A percentile compares a stretch with the other conserved stretches of the same genome.
Conservation (phyloP, 371 early-diverging fungal genomes). For the Conidiobolus coronatus region DNA sequence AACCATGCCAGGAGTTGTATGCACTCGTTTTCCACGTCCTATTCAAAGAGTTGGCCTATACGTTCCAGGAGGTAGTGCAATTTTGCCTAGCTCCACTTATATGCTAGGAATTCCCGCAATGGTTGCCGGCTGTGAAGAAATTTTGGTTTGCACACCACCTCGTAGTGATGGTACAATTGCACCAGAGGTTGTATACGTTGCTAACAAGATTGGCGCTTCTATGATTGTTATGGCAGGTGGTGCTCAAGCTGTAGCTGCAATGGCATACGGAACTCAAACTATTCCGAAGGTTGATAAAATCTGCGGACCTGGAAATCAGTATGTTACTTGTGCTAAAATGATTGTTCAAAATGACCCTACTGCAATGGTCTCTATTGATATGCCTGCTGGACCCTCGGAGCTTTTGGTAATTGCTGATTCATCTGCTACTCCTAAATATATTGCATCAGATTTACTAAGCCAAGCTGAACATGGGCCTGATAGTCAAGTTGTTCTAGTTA, state of each 20-base stretch:
- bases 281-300: constrained; percentile 97
- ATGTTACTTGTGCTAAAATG: constrained; percentile 97
- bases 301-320: constrained; percentile 97
- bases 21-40: constrained; percentile 75
- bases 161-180: constrained; percentile 70
- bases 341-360: constrained; percentile 75
- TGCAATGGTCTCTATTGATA: constrained; percentile 86
- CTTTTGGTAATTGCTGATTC: constrained; percentile 84
- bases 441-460: constrained; percentile 82
- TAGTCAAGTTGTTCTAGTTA: constrained; percentile 85
- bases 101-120: constrained; percentile 95
- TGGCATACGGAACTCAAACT: constrained; percentile 89
- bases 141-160: constrained; percentile 93
- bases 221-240: constrained; percentile 85
- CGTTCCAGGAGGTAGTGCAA: constrained; percentile 95
- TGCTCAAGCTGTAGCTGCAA: constrained; percentile 94
- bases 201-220: constrained; percentile 86
- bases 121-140: constrained; percentile 87
- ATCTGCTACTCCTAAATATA: constrained; percentile 62
- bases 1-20: constrained; percentile 90
- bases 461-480: constrained; percentile 96
- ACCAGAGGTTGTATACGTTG: constrained; percentile 93
- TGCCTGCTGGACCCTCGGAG: constrained; percentile 97
- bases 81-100: constrained; percentile 80
- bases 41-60: constrained; percentile 93